Evolutionary conservation across 169 alveolate genomes (phyloP).

Genomic region (Eimeria falciformis): DNA sequence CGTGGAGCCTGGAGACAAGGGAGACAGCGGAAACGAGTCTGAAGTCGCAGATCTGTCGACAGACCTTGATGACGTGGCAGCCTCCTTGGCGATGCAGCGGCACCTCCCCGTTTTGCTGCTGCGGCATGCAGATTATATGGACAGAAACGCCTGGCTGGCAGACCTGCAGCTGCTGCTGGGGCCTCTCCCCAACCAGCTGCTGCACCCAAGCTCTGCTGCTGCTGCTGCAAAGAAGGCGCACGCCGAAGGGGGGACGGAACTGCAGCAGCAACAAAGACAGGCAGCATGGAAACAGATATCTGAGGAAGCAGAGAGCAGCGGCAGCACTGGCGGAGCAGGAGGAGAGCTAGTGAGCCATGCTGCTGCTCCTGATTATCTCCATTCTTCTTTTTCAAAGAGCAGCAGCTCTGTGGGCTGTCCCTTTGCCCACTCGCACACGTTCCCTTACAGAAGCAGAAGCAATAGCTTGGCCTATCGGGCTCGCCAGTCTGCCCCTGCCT

Average conservation of each 20-base stretch:
- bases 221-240: slow-evolving; percentile 9
- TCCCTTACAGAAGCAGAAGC: slow-evolving; percentile 19
- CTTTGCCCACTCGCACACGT: neutral
- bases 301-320: slow-evolving; percentile 10
- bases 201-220: neutral
- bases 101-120: slow-evolving; percentile 29
- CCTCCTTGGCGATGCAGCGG: slow-evolving; percentile 1
- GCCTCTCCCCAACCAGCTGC: neutral
- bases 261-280: neutral
- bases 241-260: neutral
- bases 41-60: slow-evolving; percentile 27
- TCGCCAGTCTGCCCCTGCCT: slow-evolving; percentile 16
- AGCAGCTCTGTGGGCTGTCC: no score
- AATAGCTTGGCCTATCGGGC: neutral
- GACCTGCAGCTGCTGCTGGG: slow-evolving; percentile 6
- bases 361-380: no score
- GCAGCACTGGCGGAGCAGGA: neutral
- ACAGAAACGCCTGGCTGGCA: slow-evolving; percentile 22
- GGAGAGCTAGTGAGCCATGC: no score
- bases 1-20: slow-evolving; percentile 1
- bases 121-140: slow-evolving; percentile 41
- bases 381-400: no score
- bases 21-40: neutral
- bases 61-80: slow-evolving; percentile 36
- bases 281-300: neutral